Base-by-base conservation (phyloP, 2,329 filamentous ascomycete genomes). In the Lomentospora prolificans region DNA sequence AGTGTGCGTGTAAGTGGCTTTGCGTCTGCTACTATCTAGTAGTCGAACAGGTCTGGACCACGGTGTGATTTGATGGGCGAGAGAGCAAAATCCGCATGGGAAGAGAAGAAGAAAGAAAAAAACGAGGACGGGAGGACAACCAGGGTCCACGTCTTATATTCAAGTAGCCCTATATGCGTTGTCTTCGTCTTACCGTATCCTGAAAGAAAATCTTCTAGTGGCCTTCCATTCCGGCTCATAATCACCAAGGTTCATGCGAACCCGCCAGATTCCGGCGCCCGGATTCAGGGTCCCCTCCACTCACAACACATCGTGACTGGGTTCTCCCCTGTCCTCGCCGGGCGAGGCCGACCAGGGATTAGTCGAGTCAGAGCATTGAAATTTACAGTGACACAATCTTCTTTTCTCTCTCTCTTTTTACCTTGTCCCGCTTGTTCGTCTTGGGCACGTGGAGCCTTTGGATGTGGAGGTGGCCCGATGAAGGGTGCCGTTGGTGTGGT, bases 21-120 rank as follows among this genome's bases (percentile, higher is more conserved):
- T n/a, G n/a, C n/a, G n/a, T n/a, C n/a, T n/a, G n/a, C n/a, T n/a
- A n/a, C n/a, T n/a, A n/a, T n/a, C n/a, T n/a, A n/a, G n/a, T n/a
- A n/a, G n/a, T n/a, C n/a, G n/a, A n/a, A n/a, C n/a, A n/a, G n/a
- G n/a, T n/a, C n/a, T n/a, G n/a, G n/a, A n/a, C n/a, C n/a, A n/a
- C n/a, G n/a, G n/a, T n/a, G n/a, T n/a, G n/a, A 28, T 27, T 46
- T 27, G 39, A 41, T 55, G 39, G 36, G 52, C 24, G 22, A 55
- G 25, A n/a, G 28, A 33, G 52, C 31, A 33, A 17, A 55, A 30
- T 27, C 48, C 48, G 27, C 39, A 24, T 30, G 39, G 10, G 27
- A 25, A 48, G 22, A 14, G 10, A 33, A n/a, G 44, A 25, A n/a
- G n/a, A 27, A 48, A 6, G 52, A 25, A 24, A 17, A 10, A n/a